Evolutionary conservation across 495 filamentous ascomycete species (phyloP), one percentile per base, ranked within the genome.

Genomic region (Neurospora cerealis): DNA sequence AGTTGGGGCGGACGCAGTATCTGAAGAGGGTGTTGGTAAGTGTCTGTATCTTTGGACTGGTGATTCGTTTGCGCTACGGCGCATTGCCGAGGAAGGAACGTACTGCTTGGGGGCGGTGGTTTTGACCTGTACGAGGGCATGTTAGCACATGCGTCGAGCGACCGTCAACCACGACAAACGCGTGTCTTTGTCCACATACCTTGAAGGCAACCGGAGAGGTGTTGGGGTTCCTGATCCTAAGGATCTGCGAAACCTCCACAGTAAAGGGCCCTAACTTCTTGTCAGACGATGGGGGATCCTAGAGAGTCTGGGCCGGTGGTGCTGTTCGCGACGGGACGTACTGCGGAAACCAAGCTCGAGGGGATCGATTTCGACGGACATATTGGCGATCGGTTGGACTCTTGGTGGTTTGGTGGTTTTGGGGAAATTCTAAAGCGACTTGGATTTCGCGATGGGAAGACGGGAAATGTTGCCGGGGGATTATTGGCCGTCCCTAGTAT

Each of bases 101-200:
- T 93, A 99, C 95, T 98, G 95, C 83, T 99, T 98, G 7, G 96
- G 96, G 37, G 96, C 96, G 73, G 96, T 99, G 46, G 96, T 99
- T 90, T 99, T 99, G 80, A 99, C 96, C 95, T 98, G 73, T 46
- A 74, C 66, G 10, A 76, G 73, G 28, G 28, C 54, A 62, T 9
- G 28, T 62, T 19, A 62, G 24, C 54, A 62, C 54, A 48, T n/a
- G 32, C 39, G 66, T 74, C 54, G 62, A 32, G 28, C 42, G 13
- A 62, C 5, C 1, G 15, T 34, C 54, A 28, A 62, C 28, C 28
- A 34, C 54, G 13, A 17, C 24, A 62, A 4, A 62, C 54, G 54
- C 54, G 54, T 24, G 15, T 17, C 6, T 3, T 34, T 34, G 28
- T 62, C 54, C 28, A 70, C 88, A 76, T 86, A 96, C 95, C 91